phyloP scores from a whole-genome alignment of 345 rosid genomes.

The Hevea brasiliensis region DNA sequence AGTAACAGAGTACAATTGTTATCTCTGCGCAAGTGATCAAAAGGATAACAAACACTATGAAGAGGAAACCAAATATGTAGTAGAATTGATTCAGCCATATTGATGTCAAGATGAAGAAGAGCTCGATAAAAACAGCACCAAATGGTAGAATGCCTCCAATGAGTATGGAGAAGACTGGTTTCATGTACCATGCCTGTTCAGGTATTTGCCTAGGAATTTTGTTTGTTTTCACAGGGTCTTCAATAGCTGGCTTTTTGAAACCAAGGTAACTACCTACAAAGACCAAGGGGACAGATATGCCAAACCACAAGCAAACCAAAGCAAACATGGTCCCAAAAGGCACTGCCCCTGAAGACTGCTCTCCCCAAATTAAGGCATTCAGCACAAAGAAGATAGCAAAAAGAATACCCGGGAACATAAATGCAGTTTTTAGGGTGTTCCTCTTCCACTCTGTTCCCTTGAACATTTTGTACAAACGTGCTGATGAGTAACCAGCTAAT shows the following conservation, averaged over 20 bases:
- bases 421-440: slow-evolving; percentile 85
- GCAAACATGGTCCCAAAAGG: slow-evolving; percentile 98
- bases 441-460: slow-evolving; percentile 95
- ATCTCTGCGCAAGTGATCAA: slow-evolving; percentile 94
- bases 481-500: slow-evolving; percentile 88
- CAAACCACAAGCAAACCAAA: slow-evolving; percentile 93
- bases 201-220: slow-evolving; percentile 94
- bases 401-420: slow-evolving; percentile 91
- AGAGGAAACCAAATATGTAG: slow-evolving; percentile 97
- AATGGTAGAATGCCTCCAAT: slow-evolving; percentile 97
- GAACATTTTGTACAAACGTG: slow-evolving; percentile 90
- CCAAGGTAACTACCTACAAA: slow-evolving; percentile 95
- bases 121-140: slow-evolving; percentile 96
- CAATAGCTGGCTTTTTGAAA: slow-evolving; percentile 85
- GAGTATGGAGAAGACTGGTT: slow-evolving; percentile 83
- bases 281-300: slow-evolving; percentile 93
- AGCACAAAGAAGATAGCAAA: slow-evolving; percentile 79
- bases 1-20: slow-evolving; percentile 90
- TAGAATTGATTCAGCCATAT: slow-evolving; percentile 99
- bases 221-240: slow-evolving; percentile 91
- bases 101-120: slow-evolving; percentile 92
- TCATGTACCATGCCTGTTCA: slow-evolving; percentile 98
- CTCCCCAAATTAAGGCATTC: slow-evolving; percentile 92
- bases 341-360: slow-evolving; percentile 92
- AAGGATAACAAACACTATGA: slow-evolving; percentile 83